Percentiles rank a stretch among this genome's conserved stretches.
These are phyloP conservation scores for Metahyphopichia silvanorum DNA, from an alignment of 805 yeast genomes.

Conservation along the genomic window DNA sequence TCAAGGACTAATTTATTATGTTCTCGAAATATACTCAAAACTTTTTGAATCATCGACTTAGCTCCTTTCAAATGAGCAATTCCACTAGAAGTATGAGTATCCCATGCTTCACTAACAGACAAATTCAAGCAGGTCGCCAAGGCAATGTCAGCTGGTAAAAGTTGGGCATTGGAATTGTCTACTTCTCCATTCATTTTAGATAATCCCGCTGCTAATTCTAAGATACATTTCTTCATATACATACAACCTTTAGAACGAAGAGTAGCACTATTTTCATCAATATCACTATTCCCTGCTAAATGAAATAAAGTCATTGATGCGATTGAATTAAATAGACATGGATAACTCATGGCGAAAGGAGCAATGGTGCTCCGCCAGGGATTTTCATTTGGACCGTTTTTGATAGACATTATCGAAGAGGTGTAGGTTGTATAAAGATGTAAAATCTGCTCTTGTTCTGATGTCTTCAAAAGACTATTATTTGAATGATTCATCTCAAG, in stretches of 20 bases:
- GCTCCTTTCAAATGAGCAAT: constrained; percentile 70
- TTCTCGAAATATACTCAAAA: constrained; percentile 27
- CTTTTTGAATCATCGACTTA: constrained; percentile 53
- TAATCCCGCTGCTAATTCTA: constrained; percentile 57
- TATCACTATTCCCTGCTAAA: constrained; percentile 30
- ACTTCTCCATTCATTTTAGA: constrained; percentile 22
- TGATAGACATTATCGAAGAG: constrained; percentile 54
- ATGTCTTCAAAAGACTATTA: constrained; percentile 16
- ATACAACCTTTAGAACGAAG: constrained; percentile 48
- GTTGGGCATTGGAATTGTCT: constrained; percentile 12
- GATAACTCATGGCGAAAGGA: constrained; percentile 53
- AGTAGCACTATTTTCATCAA: constrained; percentile 42
- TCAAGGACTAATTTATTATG: constrained; percentile 14
- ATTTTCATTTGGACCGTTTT: constrained; percentile 61
- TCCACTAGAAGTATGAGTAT: constrained; percentile 62
- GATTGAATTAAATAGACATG: constrained; percentile 58
- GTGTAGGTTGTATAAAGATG: constrained; percentile 34
- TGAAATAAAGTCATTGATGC: constrained; percentile 69
- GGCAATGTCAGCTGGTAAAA: constrained; percentile 61
- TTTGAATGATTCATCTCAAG: constrained; percentile 2
- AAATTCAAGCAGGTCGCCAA: constrained; percentile 60
- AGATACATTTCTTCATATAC: constrained; percentile 59
- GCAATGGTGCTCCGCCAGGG: constrained; percentile 62
- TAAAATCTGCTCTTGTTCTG: constrained; percentile 35
- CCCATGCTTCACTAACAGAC: constrained; percentile 69